Base-by-base conservation (phyloP, 495 filamentous ascomycete genomes). In the Polyplosphaeria fusca region DNA sequence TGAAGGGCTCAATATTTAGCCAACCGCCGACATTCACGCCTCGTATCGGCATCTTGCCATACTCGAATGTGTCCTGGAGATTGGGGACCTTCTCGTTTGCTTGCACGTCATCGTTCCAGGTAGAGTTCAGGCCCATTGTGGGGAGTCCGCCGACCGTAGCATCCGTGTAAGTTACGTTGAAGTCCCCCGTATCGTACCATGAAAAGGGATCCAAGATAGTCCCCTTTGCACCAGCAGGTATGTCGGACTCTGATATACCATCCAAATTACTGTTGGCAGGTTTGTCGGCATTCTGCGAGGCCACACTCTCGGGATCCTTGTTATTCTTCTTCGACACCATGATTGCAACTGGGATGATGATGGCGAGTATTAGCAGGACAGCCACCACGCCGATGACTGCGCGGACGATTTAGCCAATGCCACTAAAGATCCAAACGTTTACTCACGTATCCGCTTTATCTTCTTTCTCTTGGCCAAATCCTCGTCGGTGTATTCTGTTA, bases 11-110 rank as follows among this genome's bases (percentile, higher is more conserved):
- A 5, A 99, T 74, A 0, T 85, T 87, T 2, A 99, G 79, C 94
- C 93, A 99, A 24, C 94, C 94, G 30, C 94, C 93, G 3, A 97
- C 63, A 68, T 96, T 99, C 20, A 97, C 87, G 1, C 94, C 94
- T 1, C 91, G 82, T 23, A 93, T 89, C 4, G 90, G 91, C 43
- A 73, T 80, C 2, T 79, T 81, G 1, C 87, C 82, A 66, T 97
- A 99, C n/a, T 82, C 74, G 46, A 85, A 90, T 5, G 71, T 58
- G 57, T 93, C 74, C 52, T 89, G 81, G 12, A 99, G 75, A 1
- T 88, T 73, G 14, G 91, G 89, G 0, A 91, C 88, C 38, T 89
- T 83, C 14, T 80, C 75, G 66, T 96, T 97, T 14, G 93, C 80
- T 44, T 76, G 74, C 12, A 79, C 75, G 12, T 85, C 86, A 71